These are phyloP conservation scores for Phanerochaete carnosa DNA, from an alignment of 768 basidiomycete genomes.

Conservation along the genomic window DNA sequence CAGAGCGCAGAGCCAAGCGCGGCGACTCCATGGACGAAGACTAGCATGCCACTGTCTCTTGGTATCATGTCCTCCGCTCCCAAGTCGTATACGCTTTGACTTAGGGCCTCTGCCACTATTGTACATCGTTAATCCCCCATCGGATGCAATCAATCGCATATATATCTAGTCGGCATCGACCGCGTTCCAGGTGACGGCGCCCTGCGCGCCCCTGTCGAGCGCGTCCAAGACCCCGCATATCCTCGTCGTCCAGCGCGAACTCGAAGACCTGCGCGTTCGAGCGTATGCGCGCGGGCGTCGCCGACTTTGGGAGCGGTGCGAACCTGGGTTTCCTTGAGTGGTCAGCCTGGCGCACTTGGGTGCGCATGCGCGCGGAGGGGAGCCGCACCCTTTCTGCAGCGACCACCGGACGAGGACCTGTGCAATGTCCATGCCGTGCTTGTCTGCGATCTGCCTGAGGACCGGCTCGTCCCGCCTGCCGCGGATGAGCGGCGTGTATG, in stretches of 20 bases:
- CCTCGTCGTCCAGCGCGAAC: conserved; percentile 39
- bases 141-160: not conserved
- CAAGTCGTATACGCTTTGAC: not conserved
- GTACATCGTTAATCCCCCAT: not conserved
- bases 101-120: not conserved
- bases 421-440: conserved; percentile 59
- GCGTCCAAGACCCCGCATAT: conserved; percentile 42
- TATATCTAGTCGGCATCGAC: conserved; percentile 25
- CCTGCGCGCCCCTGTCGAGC: conserved; percentile 42
- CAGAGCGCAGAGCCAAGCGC: conserved; percentile 39
- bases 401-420: conserved; percentile 91
- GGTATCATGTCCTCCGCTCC: not conserved
- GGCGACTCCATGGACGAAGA: conserved; percentile 43
- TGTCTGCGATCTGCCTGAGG: conserved; percentile 51
- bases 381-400: conserved; percentile 69
- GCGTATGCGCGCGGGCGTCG: conserved; percentile 37
- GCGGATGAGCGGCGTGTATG: conserved; percentile 65
- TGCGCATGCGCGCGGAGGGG: not conserved
- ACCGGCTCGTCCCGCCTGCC: conserved; percentile 42
- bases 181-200: conserved; percentile 49
- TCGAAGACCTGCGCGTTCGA: conserved; percentile 44
- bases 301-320: conserved; percentile 48
- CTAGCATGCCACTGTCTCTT: conserved; percentile 11
- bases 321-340: conserved; percentile 27
- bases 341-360: not conserved